A percentile compares a stretch with the other conserved stretches of the same genome.
These are phyloP conservation scores for Saccharomycopsis vini DNA, from an alignment of 805 yeast species.

Conservation along the genomic window DNA sequence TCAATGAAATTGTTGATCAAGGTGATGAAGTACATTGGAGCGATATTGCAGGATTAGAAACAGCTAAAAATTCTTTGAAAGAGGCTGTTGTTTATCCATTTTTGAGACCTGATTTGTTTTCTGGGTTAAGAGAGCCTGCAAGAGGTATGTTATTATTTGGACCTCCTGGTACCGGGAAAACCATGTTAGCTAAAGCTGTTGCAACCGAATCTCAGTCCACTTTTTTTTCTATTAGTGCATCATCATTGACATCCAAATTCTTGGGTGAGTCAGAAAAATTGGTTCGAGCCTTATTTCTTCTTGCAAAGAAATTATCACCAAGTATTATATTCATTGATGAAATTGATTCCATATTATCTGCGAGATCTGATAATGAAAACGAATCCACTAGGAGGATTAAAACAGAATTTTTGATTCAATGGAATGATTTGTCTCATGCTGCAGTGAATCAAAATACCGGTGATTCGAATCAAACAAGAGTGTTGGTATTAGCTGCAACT, in stretches of 20 bases:
- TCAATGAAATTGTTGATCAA: constrained; percentile 80
- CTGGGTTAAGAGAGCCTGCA: constrained; percentile 90
- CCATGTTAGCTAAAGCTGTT: constrained; percentile 96
- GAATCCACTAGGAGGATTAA: constrained; percentile 88
- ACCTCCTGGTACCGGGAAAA: constrained; percentile 98
- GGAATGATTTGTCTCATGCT: constrained; percentile 89
- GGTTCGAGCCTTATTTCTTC: constrained; percentile 76
- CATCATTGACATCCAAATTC: constrained; percentile 73
- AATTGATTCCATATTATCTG: constrained; percentile 80
- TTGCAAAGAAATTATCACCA: constrained; percentile 85
- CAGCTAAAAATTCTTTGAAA: constrained; percentile 79
- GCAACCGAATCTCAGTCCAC: constrained; percentile 95
- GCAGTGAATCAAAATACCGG: constrained; percentile 50
- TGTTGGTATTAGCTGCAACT: constrained; percentile 88
- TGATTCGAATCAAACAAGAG: constrained; percentile 42
- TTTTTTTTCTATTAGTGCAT: constrained; percentile 85
- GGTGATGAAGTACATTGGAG: constrained; percentile 96
- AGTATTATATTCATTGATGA: constrained; percentile 94
- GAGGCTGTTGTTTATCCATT: constrained; percentile 97
- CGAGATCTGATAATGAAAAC: constrained; percentile 72
- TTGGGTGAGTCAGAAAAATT: constrained; percentile 89
- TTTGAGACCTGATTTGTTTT: constrained; percentile 84
- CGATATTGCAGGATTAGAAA: constrained; percentile 87
- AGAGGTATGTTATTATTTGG: constrained; percentile 94
- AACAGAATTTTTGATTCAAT: constrained; percentile 88